Evolutionary conservation across 129 eudicot genomes (phyloP).

Genomic region (Flaveria ramosissima): DNA sequence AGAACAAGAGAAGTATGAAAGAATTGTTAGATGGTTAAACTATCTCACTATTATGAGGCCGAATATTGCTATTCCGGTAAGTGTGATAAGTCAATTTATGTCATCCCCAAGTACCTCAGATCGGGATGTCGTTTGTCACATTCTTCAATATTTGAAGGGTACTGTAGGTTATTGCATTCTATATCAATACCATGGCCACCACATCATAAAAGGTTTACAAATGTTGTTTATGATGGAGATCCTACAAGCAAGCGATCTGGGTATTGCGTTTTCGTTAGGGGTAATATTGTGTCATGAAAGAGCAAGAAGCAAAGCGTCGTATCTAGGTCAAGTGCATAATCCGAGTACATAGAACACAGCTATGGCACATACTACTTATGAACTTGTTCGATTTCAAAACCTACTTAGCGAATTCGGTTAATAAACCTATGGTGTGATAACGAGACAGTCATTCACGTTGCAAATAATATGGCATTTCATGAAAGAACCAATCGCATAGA

Average conservation of each 20-base stretch:
- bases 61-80: too few relatives aligned
- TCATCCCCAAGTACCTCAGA: background rate
- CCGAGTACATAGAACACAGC: too few relatives aligned
- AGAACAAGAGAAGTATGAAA: too few relatives aligned
- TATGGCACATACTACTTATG: too few relatives aligned
- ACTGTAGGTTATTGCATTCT: background rate
- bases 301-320: too few relatives aligned
- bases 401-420: too few relatives aligned
- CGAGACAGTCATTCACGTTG: background rate
- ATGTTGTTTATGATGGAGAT: background rate
- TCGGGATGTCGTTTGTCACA: background rate
- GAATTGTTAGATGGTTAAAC: too few relatives aligned
- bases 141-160: background rate
- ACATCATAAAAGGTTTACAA: background rate
- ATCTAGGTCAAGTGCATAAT: too few relatives aligned
- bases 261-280: background rate
- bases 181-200: constrained; percentile 1
- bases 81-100: background rate
- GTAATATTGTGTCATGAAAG: too few relatives aligned
- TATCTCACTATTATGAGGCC: too few relatives aligned
- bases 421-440: background rate
- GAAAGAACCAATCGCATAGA: background rate
- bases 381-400: too few relatives aligned
- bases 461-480: background rate
- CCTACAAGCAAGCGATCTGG: background rate